These are phyloP conservation scores for Trichoderma sp. DNA, from an alignment of 2,329 filamentous ascomycete genomes.

Conservation along the genomic window DNA sequence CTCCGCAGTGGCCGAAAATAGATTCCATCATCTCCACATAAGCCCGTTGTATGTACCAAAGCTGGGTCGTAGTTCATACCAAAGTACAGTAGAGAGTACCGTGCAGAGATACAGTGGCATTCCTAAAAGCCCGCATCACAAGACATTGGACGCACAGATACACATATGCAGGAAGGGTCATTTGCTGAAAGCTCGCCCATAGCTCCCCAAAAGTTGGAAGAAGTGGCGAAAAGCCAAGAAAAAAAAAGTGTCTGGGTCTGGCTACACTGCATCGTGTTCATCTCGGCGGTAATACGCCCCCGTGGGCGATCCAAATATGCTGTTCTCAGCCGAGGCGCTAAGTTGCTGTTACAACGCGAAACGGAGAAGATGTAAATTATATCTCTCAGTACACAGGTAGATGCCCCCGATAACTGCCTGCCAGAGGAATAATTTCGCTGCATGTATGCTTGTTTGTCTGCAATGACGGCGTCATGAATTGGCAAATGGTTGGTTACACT, in stretches of 20 bases:
- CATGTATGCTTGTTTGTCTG: background rate
- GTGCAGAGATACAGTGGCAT: background rate
- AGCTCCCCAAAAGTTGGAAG: background rate
- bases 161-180: background rate
- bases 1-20: slow-evolving; percentile 22
- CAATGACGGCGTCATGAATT: background rate
- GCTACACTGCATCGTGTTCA: slow-evolving; percentile 1
- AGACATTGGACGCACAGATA: background rate
- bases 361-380: background rate
- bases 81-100: too few species aligned
- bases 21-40: slow-evolving; percentile 1
- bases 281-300: slow-evolving; percentile 2
- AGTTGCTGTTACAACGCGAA: background rate
- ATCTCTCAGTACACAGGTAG: background rate
- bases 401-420: background rate
- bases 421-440: background rate
- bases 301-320: background rate
- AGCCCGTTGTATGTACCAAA: background rate
- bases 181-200: background rate
- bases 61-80: too few species aligned
- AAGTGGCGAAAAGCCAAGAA: background rate
- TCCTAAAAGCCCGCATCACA: background rate
- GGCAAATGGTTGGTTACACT: background rate
- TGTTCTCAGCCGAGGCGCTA: background rate
- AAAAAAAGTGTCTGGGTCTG: background rate